These are phyloP conservation scores for Codiaeum variegatum DNA, from an alignment of 441 rosid species.

Conservation along the genomic window DNA sequence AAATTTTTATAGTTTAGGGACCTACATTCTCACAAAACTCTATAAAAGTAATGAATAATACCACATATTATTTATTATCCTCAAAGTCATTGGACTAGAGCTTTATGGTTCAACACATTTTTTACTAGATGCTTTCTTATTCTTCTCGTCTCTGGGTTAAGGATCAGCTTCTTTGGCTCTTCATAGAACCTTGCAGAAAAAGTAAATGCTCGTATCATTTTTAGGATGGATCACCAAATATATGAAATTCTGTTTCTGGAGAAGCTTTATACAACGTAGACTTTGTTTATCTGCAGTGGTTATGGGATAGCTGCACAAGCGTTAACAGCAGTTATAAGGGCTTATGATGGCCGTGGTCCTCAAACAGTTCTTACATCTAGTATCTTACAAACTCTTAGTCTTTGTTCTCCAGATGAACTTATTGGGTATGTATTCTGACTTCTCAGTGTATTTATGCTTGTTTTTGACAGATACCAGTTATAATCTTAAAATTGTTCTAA, in stretches of 20 bases:
- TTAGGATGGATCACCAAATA: not conserved
- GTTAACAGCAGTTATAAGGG: slow-evolving; percentile 78
- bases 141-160: not conserved
- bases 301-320: slow-evolving; percentile 97
- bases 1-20: too few species aligned
- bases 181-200: not conserved
- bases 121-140: not conserved
- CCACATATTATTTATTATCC: too few species aligned
- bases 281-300: slow-evolving; percentile 62
- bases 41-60: too few species aligned
- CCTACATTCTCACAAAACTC: too few species aligned
- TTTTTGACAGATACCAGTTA: not conserved
- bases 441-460: not conserved
- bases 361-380: slow-evolving; percentile 59
- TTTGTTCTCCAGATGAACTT: slow-evolving; percentile 83
- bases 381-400: slow-evolving; percentile 60
- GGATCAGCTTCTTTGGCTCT: not conserved
- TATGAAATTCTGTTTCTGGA: not conserved
- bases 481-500: not conserved
- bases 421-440: slow-evolving; percentile 54
- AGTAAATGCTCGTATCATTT: not conserved
- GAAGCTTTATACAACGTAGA: not conserved
- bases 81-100: too few species aligned
- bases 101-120: not conserved
- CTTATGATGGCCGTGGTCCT: slow-evolving; percentile 93